phyloP scores from a whole-genome alignment of 805 yeast species.

The Myxozyma mucilagina region DNA sequence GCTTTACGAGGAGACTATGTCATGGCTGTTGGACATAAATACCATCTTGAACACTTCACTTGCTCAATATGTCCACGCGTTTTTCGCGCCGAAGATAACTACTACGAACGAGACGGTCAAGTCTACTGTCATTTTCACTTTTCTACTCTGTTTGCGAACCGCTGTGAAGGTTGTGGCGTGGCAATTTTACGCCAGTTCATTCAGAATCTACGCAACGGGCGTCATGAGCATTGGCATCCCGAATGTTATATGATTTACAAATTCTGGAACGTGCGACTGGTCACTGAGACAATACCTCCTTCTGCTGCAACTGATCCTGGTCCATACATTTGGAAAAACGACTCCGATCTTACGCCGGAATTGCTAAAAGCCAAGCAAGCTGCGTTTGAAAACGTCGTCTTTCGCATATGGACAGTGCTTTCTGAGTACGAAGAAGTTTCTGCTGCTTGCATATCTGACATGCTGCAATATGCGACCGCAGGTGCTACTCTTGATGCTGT shows the following conservation, averaged over 20 bases:
- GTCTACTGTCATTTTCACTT: constrained; percentile 92
- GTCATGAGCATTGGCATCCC: constrained; percentile 97
- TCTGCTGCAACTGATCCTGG: constrained; percentile 24
- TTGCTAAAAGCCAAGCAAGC: constrained; percentile 56
- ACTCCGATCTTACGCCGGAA: constrained; percentile 47
- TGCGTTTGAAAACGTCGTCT: constrained; percentile 59
- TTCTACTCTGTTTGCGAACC: constrained; percentile 78
- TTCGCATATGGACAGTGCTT: constrained; percentile 78
- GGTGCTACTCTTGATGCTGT: constrained; percentile 70
- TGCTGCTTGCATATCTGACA: constrained; percentile 85
- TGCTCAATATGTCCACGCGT: constrained; percentile 83
- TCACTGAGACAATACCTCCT: constrained; percentile 52
- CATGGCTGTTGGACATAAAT: constrained; percentile 87
- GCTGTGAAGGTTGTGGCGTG: constrained; percentile 90
- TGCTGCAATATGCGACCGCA: constrained; percentile 80
- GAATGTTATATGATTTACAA: constrained; percentile 98
- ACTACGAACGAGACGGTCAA: constrained; percentile 79
- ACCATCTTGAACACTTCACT: constrained; percentile 92
- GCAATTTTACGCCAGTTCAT: constrained; percentile 94
- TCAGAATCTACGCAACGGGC: constrained; percentile 86
- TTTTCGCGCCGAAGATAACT: constrained; percentile 88
- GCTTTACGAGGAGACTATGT: constrained; percentile 91
- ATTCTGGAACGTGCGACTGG: constrained; percentile 87
- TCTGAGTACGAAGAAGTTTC: constrained; percentile 88
- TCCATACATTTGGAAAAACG: constrained; percentile 33